Evolutionary conservation across 306 rosid genomes (phyloP).

Genomic region (Cucurbita moschata): DNA sequence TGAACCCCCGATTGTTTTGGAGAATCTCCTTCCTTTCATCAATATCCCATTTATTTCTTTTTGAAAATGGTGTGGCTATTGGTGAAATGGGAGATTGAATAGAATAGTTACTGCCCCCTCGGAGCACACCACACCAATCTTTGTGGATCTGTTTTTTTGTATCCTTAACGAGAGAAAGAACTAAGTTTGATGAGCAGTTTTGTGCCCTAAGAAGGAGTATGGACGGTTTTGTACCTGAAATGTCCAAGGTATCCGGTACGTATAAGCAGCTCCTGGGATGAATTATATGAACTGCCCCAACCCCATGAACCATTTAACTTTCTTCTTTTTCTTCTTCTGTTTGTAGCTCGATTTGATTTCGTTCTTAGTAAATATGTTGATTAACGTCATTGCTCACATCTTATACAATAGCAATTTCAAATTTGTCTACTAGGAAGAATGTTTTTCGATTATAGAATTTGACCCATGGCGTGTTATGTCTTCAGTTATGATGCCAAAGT

Average conservation of each 20-base stretch:
- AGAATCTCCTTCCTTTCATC: too few relatives aligned
- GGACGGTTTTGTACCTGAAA: not conserved
- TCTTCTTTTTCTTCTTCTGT: not conserved
- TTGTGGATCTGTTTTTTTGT: not conserved
- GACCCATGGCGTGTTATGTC: not conserved
- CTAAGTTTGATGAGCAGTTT: constrained; percentile 3
- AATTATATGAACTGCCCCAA: not conserved
- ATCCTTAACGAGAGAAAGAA: not conserved
- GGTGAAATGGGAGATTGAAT: not conserved
- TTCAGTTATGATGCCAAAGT: not conserved
- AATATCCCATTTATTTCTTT: not conserved
- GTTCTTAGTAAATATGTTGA: constrained; percentile 1
- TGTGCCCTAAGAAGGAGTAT: not conserved
- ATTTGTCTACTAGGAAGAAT: constrained; percentile 5
- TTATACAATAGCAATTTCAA: not conserved
- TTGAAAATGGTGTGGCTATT: not conserved
- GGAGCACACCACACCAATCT: not conserved
- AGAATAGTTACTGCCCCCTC: not conserved
- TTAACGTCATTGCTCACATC: constrained; percentile 2
- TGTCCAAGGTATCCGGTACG: not conserved
- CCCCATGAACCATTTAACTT: not conserved
- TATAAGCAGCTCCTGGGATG: not conserved
- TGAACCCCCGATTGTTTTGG: too few relatives aligned
- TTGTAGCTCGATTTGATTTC: not conserved
- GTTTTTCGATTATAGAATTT: not conserved